Percentiles rank a stretch among this genome's conserved stretches.
Evolutionary conservation across 169 alveolate species (phyloP).

Genomic region (Plasmodium gaboni): DNA sequence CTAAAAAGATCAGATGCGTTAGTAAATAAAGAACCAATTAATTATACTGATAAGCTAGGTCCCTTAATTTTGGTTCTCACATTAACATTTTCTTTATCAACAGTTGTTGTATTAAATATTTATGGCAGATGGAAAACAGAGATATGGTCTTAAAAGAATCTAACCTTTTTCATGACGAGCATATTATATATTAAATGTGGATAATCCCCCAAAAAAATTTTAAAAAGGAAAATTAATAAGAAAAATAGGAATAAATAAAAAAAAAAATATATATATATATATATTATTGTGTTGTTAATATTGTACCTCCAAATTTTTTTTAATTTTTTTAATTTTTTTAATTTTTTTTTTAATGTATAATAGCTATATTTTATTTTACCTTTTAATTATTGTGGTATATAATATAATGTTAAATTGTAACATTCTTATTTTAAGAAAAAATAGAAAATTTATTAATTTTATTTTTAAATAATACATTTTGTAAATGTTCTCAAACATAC

Average conservation of each 20-base stretch:
- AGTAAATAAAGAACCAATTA: conserved; percentile 84
- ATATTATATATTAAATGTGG: too few species aligned
- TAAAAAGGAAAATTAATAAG: too few species aligned
- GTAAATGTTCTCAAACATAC: neutral
- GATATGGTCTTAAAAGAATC: neutral
- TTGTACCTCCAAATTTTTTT: neutral
- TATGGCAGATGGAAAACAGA: conserved; percentile 45
- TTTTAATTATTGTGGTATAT: too few species aligned
- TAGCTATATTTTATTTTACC: too few species aligned
- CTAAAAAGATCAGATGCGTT: conserved; percentile 83
- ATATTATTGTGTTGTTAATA: conserved; percentile 6
- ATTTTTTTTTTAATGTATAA: too few species aligned
- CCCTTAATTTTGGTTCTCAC: conserved; percentile 80
- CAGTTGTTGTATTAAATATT: conserved; percentile 75
- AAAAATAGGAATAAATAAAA: too few species aligned
- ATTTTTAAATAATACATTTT: neutral
- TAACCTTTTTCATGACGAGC: too few species aligned
- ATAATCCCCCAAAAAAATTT: too few species aligned
- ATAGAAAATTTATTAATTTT: neutral
- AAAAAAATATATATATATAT: neutral
- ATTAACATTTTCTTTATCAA: conserved; percentile 69
- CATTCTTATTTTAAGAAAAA: neutral
- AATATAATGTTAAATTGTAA: too few species aligned
- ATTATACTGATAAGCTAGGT: conserved; percentile 84
- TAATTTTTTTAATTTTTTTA: too few species aligned